Evolutionary conservation across 306 rosid species (phyloP).

Genomic region (Begonia peltatifolia): DNA sequence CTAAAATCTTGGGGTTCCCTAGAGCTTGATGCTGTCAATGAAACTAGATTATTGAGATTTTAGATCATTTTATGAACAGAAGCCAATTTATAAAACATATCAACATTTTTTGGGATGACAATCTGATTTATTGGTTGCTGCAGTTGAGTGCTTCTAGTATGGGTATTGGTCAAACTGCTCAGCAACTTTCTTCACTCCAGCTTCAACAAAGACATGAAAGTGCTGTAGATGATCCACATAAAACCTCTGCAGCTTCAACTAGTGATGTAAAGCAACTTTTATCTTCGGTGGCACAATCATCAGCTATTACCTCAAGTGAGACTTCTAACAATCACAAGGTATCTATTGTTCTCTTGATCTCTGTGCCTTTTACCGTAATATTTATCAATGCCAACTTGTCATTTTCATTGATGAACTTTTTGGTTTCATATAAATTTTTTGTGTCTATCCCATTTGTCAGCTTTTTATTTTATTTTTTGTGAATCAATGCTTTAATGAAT

Average conservation of each 20-base stretch:
- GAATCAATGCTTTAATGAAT: slow-evolving; percentile 7
- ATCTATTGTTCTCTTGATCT: slow-evolving; percentile 7
- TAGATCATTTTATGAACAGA: no score
- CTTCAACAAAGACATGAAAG: slow-evolving; percentile 74
- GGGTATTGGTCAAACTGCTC: slow-evolving; percentile 42
- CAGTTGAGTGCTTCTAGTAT: slow-evolving; percentile 48
- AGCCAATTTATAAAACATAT: no score
- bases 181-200: slow-evolving; percentile 40
- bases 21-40: no score
- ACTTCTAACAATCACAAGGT: slow-evolving; percentile 51
- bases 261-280: slow-evolving; percentile 44
- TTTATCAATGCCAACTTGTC: no score
- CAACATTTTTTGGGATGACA: no score
- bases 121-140: slow-evolving; percentile 8
- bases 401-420: no score
- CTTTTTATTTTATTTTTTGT: neutral
- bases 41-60: no score
- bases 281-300: slow-evolving; percentile 48
- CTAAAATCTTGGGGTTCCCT: no score
- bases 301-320: slow-evolving; percentile 33
- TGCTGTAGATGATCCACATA: slow-evolving; percentile 56
- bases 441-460: neutral
- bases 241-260: slow-evolving; percentile 29
- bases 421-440: no score
- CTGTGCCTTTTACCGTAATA: neutral